A percentile compares a stretch with the other conserved stretches of the same genome.
These are phyloP conservation scores for Phytophthora uliginosa DNA, from an alignment of 352 stramenopile species.

Conservation along the genomic window DNA sequence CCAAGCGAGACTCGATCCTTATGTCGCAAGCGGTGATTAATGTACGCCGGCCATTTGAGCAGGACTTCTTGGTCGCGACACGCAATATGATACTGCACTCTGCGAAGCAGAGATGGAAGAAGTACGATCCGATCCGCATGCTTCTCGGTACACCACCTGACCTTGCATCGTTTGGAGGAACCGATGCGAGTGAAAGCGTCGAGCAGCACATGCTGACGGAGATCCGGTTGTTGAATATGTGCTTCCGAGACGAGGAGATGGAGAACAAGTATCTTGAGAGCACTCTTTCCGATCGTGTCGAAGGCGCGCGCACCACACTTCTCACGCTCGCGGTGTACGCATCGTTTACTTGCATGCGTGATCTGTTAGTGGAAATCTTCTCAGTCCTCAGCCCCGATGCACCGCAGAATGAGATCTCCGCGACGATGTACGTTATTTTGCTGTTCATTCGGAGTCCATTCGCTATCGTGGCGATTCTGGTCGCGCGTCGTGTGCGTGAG, in stretches of 20 bases:
- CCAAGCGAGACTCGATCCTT: constrained; percentile 72
- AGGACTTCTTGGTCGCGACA: constrained; percentile 63
- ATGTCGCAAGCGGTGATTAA: constrained; percentile 52
- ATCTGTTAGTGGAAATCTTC: constrained; percentile 65
- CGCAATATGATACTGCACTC: constrained; percentile 61
- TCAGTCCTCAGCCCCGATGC: constrained; percentile 33
- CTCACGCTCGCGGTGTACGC: constrained; percentile 67
- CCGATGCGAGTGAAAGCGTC: constrained; percentile 46
- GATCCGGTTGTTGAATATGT: constrained; percentile 66
- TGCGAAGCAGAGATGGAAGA: constrained; percentile 61
- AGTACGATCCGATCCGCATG: constrained; percentile 67
- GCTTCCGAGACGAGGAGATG: constrained; percentile 79
- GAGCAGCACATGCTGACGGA: constrained; percentile 77
- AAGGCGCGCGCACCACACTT: constrained; percentile 71
- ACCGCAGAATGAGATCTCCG: constrained; percentile 25
- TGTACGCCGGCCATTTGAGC: constrained; percentile 55
- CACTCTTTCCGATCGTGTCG: constrained; percentile 68
- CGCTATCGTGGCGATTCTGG: constrained; percentile 43
- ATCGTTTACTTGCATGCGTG: constrained; percentile 74
- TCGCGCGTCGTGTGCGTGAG: constrained; percentile 45
- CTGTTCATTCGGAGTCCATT: constrained; percentile 44
- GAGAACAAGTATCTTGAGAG: constrained; percentile 80
- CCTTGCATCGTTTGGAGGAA: constrained; percentile 45
- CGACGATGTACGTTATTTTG: constrained; percentile 48
- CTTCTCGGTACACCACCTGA: constrained; percentile 64